A percentile compares a stretch with the other conserved stretches of the same genome.
Evolutionary conservation across 176 grass and related monocot genomes (phyloP).

Genomic region (Coix lacrymajobi): DNA sequence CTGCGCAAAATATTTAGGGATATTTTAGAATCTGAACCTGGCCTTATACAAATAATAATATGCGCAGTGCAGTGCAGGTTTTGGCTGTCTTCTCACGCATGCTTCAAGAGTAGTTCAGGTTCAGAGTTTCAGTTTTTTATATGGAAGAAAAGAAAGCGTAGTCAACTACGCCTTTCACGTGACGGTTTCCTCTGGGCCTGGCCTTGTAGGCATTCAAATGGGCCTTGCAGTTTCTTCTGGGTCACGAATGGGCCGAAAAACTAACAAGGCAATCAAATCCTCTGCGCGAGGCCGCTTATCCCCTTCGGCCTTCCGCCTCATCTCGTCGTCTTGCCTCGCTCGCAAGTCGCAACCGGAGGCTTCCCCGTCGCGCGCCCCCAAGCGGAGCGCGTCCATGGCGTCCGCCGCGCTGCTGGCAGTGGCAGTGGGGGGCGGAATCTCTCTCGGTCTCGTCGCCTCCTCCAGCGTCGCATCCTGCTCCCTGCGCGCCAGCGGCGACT

Average conservation of each 20-base stretch:
- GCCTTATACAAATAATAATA: too few species aligned
- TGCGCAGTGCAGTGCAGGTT: not conserved
- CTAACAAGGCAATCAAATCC: not conserved
- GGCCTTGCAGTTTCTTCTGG: too few species aligned
- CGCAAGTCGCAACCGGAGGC: not conserved
- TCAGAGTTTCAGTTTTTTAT: not conserved
- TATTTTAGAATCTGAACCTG: too few species aligned
- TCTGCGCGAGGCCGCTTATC: not conserved
- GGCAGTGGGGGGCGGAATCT: not conserved
- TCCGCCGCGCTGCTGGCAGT: slow-evolving; percentile 3
- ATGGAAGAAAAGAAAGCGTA: not conserved
- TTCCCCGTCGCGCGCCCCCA: not conserved
- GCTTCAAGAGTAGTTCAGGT: not conserved
- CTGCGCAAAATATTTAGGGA: too few species aligned
- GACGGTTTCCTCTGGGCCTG: too few species aligned
- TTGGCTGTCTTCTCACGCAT: not conserved
- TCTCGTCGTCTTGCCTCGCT: not conserved
- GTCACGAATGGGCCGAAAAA: not conserved
- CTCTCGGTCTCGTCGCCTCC: not conserved
- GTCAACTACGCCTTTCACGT: not conserved
- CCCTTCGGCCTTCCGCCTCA: not conserved
- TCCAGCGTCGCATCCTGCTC: not conserved
- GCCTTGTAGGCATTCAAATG: too few species aligned
- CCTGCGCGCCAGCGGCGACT: not conserved
- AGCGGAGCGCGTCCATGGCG: slow-evolving; percentile 25